Percentiles rank a stretch among this genome's conserved stretches.
Evolutionary conservation across 1,284 basidiomycete species (phyloP).

Genomic region (Ustilago lituana): DNA sequence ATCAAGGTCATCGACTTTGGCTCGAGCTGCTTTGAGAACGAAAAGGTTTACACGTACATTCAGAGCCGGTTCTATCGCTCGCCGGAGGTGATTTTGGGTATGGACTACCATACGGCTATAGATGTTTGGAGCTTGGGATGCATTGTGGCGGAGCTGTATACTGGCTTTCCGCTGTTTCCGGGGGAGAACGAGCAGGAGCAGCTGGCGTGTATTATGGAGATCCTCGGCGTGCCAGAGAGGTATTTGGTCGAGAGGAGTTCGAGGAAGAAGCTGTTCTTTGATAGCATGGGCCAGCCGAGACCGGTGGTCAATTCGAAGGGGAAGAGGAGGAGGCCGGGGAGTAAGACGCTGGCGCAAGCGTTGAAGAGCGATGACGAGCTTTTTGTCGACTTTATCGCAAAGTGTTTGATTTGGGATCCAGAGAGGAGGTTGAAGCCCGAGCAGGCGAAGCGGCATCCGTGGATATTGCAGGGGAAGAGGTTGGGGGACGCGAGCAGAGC

Average conservation of each 20-base stretch:
- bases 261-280: slow-evolving; percentile 94
- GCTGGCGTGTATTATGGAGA: slow-evolving; percentile 98
- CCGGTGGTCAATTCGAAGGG: slow-evolving; percentile 97
- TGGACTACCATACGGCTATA: slow-evolving; percentile 73
- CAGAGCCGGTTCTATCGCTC: slow-evolving; percentile 96
- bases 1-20: slow-evolving; percentile 99
- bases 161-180: slow-evolving; percentile 98
- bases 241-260: slow-evolving; percentile 93
- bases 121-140: slow-evolving; percentile 99
- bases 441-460: slow-evolving; percentile 73
- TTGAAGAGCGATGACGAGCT: slow-evolving; percentile 85
- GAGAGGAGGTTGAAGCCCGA: slow-evolving; percentile 94
- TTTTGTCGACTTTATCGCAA: slow-evolving; percentile 79
- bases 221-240: slow-evolving; percentile 92
- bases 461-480: slow-evolving; percentile 47
- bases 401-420: slow-evolving; percentile 97
- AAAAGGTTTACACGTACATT: slow-evolving; percentile 98
- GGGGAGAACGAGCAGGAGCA: slow-evolving; percentile 98
- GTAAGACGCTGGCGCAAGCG: slow-evolving; percentile 87
- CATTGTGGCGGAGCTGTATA: slow-evolving; percentile 95
- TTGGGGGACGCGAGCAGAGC: slow-evolving; percentile 10
- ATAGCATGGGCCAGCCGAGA: slow-evolving; percentile 88
- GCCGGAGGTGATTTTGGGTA: slow-evolving; percentile 74
- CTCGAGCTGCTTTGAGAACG: slow-evolving; percentile 96
- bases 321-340: slow-evolving; percentile 85